Conservation (phyloP, 75 land plant species). For the Isoetes taiwanensis region DNA sequence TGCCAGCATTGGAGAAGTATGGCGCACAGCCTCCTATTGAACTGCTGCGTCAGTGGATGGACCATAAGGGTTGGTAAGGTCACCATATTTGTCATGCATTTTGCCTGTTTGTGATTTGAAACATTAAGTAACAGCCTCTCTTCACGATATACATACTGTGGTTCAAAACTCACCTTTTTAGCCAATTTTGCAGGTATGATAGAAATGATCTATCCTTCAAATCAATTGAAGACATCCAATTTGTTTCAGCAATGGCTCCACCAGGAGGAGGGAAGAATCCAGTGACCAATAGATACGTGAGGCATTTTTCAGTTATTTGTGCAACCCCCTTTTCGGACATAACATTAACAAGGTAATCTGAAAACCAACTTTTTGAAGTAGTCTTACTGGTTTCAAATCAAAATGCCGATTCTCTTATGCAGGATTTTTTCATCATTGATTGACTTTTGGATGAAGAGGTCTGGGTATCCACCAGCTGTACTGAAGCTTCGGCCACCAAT, state of each 20-base stretch:
- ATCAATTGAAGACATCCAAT: constrained; percentile 15
- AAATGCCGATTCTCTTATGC: constrained; percentile 1
- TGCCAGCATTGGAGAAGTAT: constrained; percentile 26
- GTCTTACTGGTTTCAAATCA: neutral
- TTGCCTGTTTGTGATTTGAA: neutral
- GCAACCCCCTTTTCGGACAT: constrained; percentile 21
- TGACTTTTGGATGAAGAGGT: constrained; percentile 25
- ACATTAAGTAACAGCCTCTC: neutral
- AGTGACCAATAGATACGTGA: constrained; percentile 21
- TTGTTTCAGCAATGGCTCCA: constrained; percentile 24
- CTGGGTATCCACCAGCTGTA: constrained; percentile 14
- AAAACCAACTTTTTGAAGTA: too few relatives aligned
- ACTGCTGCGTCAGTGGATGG: constrained; percentile 24
- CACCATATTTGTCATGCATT: neutral
- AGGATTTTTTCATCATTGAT: constrained; percentile 21
- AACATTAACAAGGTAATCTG: constrained; percentile 15
- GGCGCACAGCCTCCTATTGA: constrained; percentile 29
- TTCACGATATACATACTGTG: neutral
- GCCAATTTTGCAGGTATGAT: constrained; percentile 14
- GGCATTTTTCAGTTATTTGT: constrained; percentile 18
- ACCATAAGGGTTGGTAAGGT: constrained; percentile 20
- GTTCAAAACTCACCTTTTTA: neutral
- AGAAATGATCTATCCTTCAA: constrained; percentile 15
- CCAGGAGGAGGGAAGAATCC: constrained; percentile 25
- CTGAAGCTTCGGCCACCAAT: constrained; percentile 11